Evolutionary conservation across 1,284 basidiomycete genomes (phyloP), one percentile per base, ranked within the genome.

Genomic region (Acaromyces ingoldii): DNA sequence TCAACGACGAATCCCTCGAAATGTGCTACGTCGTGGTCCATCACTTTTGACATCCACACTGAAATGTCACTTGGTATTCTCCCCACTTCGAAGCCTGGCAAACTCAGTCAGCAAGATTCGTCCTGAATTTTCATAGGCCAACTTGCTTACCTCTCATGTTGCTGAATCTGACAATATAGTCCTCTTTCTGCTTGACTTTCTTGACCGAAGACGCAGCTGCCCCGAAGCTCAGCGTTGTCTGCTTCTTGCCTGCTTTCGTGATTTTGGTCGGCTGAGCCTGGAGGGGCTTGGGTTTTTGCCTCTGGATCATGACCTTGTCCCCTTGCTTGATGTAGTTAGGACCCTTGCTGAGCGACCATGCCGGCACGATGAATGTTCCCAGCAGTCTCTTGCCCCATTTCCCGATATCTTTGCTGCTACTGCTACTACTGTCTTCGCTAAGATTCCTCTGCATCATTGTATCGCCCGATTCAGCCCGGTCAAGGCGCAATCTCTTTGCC

Each of bases 151-250:
- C 67, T 4, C 66, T 57, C 46, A 60, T 61, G 41, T 71, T 71
- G 53, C 58, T 67, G 57, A 74, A 74, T 3, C 72, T 63, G 10
- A 72, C 69, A 26, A 73, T 67, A 43, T 67, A 66, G 40, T 74
- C 67, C 26, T 67, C 60, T 39, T 65, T 67, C 19, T 58, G 47
- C 45, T 65, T 70, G 11, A 47, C 46, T 29, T 61, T 62, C 45
- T 60, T 63, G 10, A 51, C 55, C 0, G 29, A 49, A n/a, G 21
- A 24, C 15, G 13, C n/a, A 3, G 6, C 36, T 6, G 44, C 42
- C 4, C 52, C 39, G 40, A 66, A 68, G 38, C 44, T 64, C 50
- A 66, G 64, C 28, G 55, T 70, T 11, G 66, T 55, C 39, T 70
- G 63, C 50, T 66, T 69, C 42, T 25, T 61, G 21, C 11, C 26